Conservation (phyloP, 2,329 filamentous ascomycete genomes). For the Lithohypha guttulata region DNA sequence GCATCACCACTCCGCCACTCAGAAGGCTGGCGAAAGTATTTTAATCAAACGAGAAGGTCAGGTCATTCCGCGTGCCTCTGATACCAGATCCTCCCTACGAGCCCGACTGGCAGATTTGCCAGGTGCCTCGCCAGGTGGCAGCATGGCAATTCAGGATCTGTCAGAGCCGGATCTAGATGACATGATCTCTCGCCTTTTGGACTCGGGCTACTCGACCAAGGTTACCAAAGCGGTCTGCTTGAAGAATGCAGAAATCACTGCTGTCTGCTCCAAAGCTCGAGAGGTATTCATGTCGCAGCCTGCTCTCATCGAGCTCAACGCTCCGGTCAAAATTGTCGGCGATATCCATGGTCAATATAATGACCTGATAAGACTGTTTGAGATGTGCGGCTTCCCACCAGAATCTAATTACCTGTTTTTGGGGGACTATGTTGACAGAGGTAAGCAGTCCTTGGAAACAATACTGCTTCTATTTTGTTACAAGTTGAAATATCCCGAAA, state of each 20-base stretch:
- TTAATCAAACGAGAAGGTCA: slow-evolving; percentile 68
- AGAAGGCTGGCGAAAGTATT: slow-evolving; percentile 78
- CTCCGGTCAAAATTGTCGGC: slow-evolving; percentile 94
- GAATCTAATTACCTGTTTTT: slow-evolving; percentile 87
- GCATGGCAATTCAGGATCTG: slow-evolving; percentile 77
- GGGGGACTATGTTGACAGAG: slow-evolving; percentile 91
- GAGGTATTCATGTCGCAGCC: slow-evolving; percentile 88
- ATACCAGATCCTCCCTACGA: slow-evolving; percentile 29
- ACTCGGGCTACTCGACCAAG: slow-evolving; percentile 91
- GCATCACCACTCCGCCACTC: slow-evolving; percentile 44
- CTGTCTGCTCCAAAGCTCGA: slow-evolving; percentile 79
- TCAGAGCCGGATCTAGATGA: slow-evolving; percentile 93
- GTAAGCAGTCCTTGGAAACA: slow-evolving; percentile 91
- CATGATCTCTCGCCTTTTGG: slow-evolving; percentile 87
- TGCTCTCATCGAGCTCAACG: slow-evolving; percentile 78
- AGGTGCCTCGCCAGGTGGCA: slow-evolving; percentile 39
- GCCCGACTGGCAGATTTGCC: slow-evolving; percentile 23
- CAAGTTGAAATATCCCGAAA: slow-evolving; percentile 94
- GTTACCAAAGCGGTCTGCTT: slow-evolving; percentile 95
- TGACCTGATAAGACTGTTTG: slow-evolving; percentile 90
- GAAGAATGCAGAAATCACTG: slow-evolving; percentile 93
- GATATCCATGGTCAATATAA: slow-evolving; percentile 96
- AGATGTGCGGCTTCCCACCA: slow-evolving; percentile 96
- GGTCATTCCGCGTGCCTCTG: slow-evolving; percentile 51
- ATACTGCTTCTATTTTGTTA: slow-evolving; percentile 89